Evolutionary conservation across 306 rosid species (phyloP).

Genomic region (Citrullus mucosospermus): DNA sequence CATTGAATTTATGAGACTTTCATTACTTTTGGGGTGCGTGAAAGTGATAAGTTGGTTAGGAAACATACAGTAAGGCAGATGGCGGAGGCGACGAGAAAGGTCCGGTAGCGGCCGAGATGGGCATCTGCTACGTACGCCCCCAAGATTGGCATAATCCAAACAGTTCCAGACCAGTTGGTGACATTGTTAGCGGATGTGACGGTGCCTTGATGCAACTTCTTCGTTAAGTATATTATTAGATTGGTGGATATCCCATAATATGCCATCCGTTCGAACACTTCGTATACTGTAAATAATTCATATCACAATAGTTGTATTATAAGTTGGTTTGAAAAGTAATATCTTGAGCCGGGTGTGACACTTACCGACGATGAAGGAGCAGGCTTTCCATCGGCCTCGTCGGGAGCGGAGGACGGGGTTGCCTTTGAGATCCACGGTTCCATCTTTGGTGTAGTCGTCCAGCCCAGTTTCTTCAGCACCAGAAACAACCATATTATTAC

Average conservation of each 20-base stretch:
- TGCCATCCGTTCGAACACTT: constrained; percentile 46
- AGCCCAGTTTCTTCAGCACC: constrained; percentile 21
- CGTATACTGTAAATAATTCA: constrained; percentile 19
- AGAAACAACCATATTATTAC: not conserved
- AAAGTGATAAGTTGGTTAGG: too few species aligned
- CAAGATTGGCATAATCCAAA: constrained; percentile 68
- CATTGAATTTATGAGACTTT: too few species aligned
- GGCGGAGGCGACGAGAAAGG: constrained; percentile 39
- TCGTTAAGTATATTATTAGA: constrained; percentile 24
- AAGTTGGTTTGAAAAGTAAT: too few species aligned
- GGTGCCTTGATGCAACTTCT: constrained; percentile 32
- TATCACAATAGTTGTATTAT: too few species aligned
- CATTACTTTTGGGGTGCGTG: too few species aligned
- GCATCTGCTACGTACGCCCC: constrained; percentile 86
- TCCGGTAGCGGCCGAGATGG: constrained; percentile 71
- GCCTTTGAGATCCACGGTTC: constrained; percentile 73
- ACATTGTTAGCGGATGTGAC: constrained; percentile 32
- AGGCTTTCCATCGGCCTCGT: constrained; percentile 83
- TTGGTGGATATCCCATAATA: constrained; percentile 43
- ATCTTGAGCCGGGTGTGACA: not conserved
- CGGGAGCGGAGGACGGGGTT: constrained; percentile 52
- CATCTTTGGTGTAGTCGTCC: constrained; percentile 53
- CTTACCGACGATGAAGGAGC: constrained; percentile 63
- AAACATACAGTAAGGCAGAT: constrained; percentile 44
- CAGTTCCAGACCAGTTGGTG: constrained; percentile 50